phyloP scores from a whole-genome alignment of 2,329 filamentous ascomycete species.

The Rasamsonia emersonii region DNA sequence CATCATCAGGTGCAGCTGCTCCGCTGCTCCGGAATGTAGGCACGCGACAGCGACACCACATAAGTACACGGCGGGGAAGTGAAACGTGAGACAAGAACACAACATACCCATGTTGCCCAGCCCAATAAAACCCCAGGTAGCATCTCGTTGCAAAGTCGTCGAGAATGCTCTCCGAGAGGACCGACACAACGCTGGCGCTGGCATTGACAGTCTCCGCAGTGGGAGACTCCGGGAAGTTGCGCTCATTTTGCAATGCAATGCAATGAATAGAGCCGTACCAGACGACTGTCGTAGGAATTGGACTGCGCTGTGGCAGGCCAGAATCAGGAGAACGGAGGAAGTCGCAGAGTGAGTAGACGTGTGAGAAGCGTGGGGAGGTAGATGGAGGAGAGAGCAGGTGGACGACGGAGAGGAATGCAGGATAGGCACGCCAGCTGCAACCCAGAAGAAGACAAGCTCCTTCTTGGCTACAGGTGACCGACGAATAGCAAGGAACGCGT shows the following conservation, averaged over 20 bases:
- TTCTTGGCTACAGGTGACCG: no score
- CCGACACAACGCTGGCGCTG: neutral
- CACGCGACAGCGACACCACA: slow-evolving; percentile 1
- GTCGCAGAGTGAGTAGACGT: no score
- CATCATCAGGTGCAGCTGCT: slow-evolving; percentile 1
- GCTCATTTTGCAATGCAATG: neutral
- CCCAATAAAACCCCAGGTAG: slow-evolving; percentile 52
- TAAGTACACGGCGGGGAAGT: slow-evolving; percentile 1
- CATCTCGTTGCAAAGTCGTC: slow-evolving; percentile 34
- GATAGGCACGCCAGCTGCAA: no score
- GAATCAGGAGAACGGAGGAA: neutral
- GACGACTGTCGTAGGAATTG: no score
- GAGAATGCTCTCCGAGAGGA: slow-evolving; percentile 35
- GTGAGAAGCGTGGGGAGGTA: neutral
- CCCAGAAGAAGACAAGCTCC: no score
- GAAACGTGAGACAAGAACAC: neutral
- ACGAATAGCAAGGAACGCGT: slow-evolving; percentile 1
- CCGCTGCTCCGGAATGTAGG: neutral
- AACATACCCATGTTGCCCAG: slow-evolving; percentile 52
- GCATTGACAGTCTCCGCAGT: slow-evolving; percentile 2
- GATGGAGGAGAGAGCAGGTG: neutral
- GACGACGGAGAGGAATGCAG: neutral
- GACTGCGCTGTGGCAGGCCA: neutral
- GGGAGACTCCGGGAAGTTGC: slow-evolving; percentile 1
- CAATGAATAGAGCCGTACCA: no score